These are phyloP conservation scores for Ogataea nakhonphanomensis DNA, from an alignment of 805 yeast genomes.

Conservation along the genomic window DNA sequence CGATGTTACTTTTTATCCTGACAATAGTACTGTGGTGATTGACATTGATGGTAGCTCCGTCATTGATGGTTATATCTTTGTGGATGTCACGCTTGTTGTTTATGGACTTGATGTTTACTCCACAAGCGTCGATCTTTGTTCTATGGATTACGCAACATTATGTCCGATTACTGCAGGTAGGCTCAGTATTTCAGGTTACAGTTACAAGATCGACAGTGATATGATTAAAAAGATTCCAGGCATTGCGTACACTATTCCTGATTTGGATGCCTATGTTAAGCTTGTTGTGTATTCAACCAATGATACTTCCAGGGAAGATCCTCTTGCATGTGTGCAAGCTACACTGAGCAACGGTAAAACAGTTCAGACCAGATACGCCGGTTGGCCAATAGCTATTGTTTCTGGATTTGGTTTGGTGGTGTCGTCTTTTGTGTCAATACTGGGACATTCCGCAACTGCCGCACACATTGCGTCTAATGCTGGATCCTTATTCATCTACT, in stretches of 20 bases:
- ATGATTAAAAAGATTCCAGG: constrained; percentile 62
- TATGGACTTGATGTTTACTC: constrained; percentile 72
- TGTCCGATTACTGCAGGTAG: constrained; percentile 92
- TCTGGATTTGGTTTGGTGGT: constrained; percentile 85
- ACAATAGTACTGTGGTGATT: constrained; percentile 56
- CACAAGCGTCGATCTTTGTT: constrained; percentile 61
- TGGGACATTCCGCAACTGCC: constrained; percentile 89
- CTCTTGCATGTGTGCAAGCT: constrained; percentile 92
- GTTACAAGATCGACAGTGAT: constrained; percentile 40
- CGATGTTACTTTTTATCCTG: constrained; percentile 70
- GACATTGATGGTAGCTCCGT: constrained; percentile 77
- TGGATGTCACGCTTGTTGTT: constrained; percentile 62
- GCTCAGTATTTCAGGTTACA: constrained; percentile 52
- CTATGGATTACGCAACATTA: constrained; percentile 45
- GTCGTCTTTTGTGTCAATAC: constrained; percentile 80
- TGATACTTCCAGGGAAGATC: constrained; percentile 39
- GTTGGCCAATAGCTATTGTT: constrained; percentile 95
- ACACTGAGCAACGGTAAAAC: constrained; percentile 83
- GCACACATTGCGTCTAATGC: constrained; percentile 97
- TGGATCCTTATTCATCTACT: constrained; percentile 85
- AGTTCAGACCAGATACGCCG: constrained; percentile 85
- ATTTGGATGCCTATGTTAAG: constrained; percentile 86
- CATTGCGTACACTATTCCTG: constrained; percentile 87
- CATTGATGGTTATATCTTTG: constrained; percentile 66
- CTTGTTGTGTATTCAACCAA: constrained; percentile 57